A percentile compares a stretch with the other conserved stretches of the same genome.
phyloP scores from a whole-genome alignment of 2,329 filamentous ascomycete genomes.

The Fonsecaea nubica region DNA sequence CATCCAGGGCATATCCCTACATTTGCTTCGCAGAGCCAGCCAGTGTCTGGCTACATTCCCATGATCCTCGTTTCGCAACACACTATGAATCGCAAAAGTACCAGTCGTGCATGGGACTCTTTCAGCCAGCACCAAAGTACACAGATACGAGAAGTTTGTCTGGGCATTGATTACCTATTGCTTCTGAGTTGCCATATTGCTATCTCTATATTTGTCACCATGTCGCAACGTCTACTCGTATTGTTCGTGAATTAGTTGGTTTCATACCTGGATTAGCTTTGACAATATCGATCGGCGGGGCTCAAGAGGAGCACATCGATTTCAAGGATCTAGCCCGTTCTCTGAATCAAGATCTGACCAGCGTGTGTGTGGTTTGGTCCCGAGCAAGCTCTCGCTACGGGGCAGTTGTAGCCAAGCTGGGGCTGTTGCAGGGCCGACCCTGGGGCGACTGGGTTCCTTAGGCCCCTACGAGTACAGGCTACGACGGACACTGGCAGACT shows the following conservation, averaged over 20 bases:
- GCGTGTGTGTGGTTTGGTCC: neutral
- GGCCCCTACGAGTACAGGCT: neutral
- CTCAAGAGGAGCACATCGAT: too few species aligned
- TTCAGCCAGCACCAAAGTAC: neutral
- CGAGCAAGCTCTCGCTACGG: neutral
- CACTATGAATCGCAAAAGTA: neutral
- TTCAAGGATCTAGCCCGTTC: slow-evolving; percentile 11
- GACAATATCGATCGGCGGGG: neutral
- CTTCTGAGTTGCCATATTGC: neutral
- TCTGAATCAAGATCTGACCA: slow-evolving; percentile 4
- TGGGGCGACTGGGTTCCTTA: neutral
- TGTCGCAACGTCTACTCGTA: neutral
- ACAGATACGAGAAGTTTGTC: neutral
- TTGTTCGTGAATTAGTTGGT: neutral
- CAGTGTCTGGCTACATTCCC: neutral
- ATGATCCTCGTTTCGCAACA: neutral
- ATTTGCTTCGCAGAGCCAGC: neutral
- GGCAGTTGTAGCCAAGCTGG: slow-evolving; percentile 4
- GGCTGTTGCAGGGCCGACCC: slow-evolving; percentile 14
- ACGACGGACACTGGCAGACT: neutral
- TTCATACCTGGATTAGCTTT: neutral
- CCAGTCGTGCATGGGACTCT: neutral
- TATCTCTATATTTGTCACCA: neutral
- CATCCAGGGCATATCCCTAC: neutral
- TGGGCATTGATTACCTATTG: neutral